Base-by-base conservation (phyloP, 2,329 filamentous ascomycete species). In the Colletotrichum sidae region DNA sequence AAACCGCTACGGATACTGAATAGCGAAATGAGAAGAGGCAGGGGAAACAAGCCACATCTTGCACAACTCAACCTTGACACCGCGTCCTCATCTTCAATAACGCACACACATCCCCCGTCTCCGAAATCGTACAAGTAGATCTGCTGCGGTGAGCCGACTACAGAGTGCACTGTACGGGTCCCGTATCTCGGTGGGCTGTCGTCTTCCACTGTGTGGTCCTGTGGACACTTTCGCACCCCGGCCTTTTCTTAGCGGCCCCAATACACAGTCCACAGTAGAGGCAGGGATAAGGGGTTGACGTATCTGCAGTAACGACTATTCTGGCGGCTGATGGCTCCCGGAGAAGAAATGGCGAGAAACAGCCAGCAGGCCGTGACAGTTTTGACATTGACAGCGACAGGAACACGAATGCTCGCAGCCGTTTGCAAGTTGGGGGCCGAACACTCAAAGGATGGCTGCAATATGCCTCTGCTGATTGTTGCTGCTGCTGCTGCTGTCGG, bases 261-360 rank as follows among this genome's bases (percentile, higher is more conserved):
- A n/a, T 10, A 25, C 25, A 25, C 4, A 25, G 25, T 25, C 3
- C 25, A 25, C 25, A 25, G 25, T 25, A 25, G 25, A 25, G 33
- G 51, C 57, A 65, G 25, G 62, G 62, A 42, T 61, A 52, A 37
- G 34, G 37, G 57, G 47, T n/a, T 41, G n/a, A 13, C 55, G 62
- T 65, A 61, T 61, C 62, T 65, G 57, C 62, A 51, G 57, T 56
- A 65, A 65, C 62, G 51, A 52, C 62, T 5, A 52, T 53, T 55
- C 56, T 55, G 45, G 45, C 61, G 45, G 52, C 57, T 45, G 51
- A 58, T 13, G n/a, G 50, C 25, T 25, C 25, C 25, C 25, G 25
- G 46, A 47, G 42, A 61, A 55, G 61, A 37, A 61, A 65, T 65
- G 50, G 45, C 62, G 45, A 61, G 62, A 17, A 50, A 39, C 39